phyloP scores from a whole-genome alignment of 352 stramenopile genomes.

The Pythium plurisporium region DNA sequence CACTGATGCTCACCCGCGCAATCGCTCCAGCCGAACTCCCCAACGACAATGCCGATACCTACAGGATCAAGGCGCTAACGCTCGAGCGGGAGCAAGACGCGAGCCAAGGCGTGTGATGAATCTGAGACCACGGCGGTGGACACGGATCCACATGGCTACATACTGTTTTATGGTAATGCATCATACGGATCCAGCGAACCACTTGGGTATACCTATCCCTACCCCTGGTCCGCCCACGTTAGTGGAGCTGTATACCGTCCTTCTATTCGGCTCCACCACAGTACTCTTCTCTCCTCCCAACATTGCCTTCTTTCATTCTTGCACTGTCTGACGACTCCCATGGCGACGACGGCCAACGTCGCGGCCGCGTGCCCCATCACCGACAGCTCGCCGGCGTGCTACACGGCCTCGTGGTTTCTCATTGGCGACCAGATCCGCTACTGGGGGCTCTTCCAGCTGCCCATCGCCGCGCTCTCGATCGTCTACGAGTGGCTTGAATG shows the following conservation, averaged over 20 bases:
- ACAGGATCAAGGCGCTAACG: not conserved
- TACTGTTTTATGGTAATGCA: too few relatives aligned
- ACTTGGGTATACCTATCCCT: not conserved
- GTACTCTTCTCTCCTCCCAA: not conserved
- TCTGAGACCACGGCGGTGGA: too few relatives aligned
- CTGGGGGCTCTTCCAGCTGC: conserved; percentile 73
- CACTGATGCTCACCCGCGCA: not conserved
- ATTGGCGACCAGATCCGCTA: conserved; percentile 77
- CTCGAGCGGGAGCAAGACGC: too few relatives aligned
- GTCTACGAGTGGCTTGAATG: conserved; percentile 83
- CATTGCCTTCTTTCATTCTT: not conserved
- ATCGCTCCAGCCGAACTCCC: not conserved
- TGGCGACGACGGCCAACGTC: not conserved
- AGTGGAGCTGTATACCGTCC: conserved; percentile 3
- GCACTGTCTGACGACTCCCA: not conserved
- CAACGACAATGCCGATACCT: not conserved
- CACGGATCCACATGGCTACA: too few relatives aligned
- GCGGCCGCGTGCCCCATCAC: conserved; percentile 50
- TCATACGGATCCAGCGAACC: too few relatives aligned
- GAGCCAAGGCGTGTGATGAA: too few relatives aligned
- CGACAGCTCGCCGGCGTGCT: conserved; percentile 49
- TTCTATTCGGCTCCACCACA: not conserved
- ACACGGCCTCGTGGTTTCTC: conserved; percentile 79
- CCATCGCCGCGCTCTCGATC: conserved; percentile 60
- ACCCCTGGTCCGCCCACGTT: too few relatives aligned